phyloP scores from a whole-genome alignment of 192 early-diverging fungal genomes.

The Podila verticillata region DNA sequence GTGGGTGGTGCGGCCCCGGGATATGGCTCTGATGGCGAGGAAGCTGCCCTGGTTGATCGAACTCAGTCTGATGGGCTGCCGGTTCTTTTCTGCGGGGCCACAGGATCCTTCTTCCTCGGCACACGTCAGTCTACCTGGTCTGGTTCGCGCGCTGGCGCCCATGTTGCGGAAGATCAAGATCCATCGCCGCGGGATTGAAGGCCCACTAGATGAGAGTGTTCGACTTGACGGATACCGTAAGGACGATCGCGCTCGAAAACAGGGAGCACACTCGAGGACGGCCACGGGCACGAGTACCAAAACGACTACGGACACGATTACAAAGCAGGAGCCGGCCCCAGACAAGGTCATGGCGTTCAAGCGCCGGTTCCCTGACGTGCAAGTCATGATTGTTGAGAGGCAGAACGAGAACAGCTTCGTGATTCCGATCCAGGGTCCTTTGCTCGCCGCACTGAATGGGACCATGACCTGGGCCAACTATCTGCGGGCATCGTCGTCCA shows the following conservation, averaged over 20 bases:
- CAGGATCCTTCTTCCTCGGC: no score
- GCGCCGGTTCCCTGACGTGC: slow-evolving; percentile 16
- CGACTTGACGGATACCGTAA: not conserved
- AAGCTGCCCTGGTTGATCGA: slow-evolving; percentile 1
- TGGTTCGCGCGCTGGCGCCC: not conserved
- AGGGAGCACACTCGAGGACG: not conserved
- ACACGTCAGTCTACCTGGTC: not conserved
- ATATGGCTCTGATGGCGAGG: slow-evolving; percentile 11
- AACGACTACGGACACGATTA: not conserved
- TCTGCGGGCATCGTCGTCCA: not conserved
- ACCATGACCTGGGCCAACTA: not conserved
- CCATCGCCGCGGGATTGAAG: slow-evolving; percentile 15
- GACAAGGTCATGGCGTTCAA: slow-evolving; percentile 25
- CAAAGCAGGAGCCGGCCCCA: not conserved
- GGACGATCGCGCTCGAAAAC: no score
- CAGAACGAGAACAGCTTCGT: slow-evolving; percentile 34
- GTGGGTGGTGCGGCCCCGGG: slow-evolving; percentile 12
- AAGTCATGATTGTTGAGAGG: slow-evolving; percentile 16
- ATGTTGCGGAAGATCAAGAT: slow-evolving; percentile 6
- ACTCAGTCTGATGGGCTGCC: slow-evolving; percentile 19
- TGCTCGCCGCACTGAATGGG: not conserved
- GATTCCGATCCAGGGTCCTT: not conserved
- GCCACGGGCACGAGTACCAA: not conserved
- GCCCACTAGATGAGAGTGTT: not conserved
- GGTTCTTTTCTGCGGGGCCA: slow-evolving; percentile 4